These are phyloP conservation scores for Cichorium intybus DNA, from an alignment of 140 eudicot species.

Conservation along the genomic window DNA sequence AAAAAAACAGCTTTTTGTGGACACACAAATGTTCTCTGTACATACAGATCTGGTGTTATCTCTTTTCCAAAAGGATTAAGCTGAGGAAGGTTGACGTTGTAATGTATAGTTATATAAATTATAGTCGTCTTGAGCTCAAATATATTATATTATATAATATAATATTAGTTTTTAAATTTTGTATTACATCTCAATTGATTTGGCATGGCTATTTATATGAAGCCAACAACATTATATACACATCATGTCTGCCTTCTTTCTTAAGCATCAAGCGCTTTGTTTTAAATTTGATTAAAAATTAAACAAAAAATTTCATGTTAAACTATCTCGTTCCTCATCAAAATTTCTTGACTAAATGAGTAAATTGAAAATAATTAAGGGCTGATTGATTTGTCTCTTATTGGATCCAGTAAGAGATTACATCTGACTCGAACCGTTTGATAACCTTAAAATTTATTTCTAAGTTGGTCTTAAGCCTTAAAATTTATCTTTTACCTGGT, in stretches of 20 bases:
- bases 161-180: slow-evolving; percentile 18
- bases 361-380: not conserved
- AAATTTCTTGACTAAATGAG: not conserved
- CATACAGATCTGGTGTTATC: slow-evolving; percentile 95
- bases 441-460: too few relatives aligned
- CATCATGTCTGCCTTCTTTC: slow-evolving; percentile 9
- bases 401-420: too few relatives aligned
- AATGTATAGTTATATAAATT: slow-evolving; percentile 25
- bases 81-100: slow-evolving; percentile 19
- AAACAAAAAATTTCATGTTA: too few relatives aligned
- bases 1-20: slow-evolving; percentile 70
- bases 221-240: slow-evolving; percentile 16
- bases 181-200: slow-evolving; percentile 13
- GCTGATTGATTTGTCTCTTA: too few relatives aligned
- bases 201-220: slow-evolving; percentile 5
- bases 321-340: not conserved
- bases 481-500: too few relatives aligned
- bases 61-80: slow-evolving; percentile 90
- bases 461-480: too few relatives aligned
- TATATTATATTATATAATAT: slow-evolving; percentile 7
- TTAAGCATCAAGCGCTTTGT: slow-evolving; percentile 7
- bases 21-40: slow-evolving; percentile 96
- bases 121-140: slow-evolving; percentile 24
- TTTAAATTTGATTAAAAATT: not conserved
- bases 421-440: too few relatives aligned